Percentiles rank a stretch among this genome's conserved stretches.
These are phyloP conservation scores for Epichloe coenophiala DNA, from an alignment of 2,329 filamentous ascomycete species.

Conservation along the genomic window DNA sequence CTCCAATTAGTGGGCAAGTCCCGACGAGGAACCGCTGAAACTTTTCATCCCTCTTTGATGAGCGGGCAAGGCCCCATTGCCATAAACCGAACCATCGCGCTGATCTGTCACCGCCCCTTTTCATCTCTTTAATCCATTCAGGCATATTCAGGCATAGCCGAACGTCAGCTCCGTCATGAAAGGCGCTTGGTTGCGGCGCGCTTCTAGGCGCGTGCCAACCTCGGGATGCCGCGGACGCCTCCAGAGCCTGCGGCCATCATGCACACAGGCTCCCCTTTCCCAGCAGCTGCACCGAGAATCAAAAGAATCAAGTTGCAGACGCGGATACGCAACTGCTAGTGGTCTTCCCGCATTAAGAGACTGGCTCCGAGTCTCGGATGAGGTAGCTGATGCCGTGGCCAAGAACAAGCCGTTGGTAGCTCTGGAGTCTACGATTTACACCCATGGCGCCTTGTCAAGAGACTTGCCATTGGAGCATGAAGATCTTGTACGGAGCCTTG, in stretches of 20 bases:
- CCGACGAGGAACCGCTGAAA: no score
- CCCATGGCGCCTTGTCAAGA: slow-evolving; percentile 75
- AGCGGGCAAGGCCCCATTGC: no score
- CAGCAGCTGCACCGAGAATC: background rate
- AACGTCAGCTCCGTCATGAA: background rate
- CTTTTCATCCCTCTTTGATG: no score
- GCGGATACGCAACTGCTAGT: slow-evolving; percentile 13
- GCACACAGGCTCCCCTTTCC: background rate
- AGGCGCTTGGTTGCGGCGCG: slow-evolving; percentile 1
- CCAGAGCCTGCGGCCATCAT: background rate
- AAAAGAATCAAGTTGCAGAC: background rate
- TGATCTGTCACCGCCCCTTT: no score
- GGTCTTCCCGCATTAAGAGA: slow-evolving; percentile 9
- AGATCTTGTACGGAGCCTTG: slow-evolving; percentile 64
- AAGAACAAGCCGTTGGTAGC: slow-evolving; percentile 75
- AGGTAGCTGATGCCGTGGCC: slow-evolving; percentile 65
- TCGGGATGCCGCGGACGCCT: background rate
- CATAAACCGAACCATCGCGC: no score
- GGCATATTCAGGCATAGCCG: no score
- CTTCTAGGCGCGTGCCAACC: background rate
- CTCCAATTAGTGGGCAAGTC: no score
- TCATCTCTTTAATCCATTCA: no score
- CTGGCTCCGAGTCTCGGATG: slow-evolving; percentile 62
- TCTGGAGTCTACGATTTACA: slow-evolving; percentile 93
- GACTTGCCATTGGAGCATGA: slow-evolving; percentile 67